Evolutionary conservation across 2,329 filamentous ascomycete genomes (phyloP).

Genomic region (Fusarium xylarioides): DNA sequence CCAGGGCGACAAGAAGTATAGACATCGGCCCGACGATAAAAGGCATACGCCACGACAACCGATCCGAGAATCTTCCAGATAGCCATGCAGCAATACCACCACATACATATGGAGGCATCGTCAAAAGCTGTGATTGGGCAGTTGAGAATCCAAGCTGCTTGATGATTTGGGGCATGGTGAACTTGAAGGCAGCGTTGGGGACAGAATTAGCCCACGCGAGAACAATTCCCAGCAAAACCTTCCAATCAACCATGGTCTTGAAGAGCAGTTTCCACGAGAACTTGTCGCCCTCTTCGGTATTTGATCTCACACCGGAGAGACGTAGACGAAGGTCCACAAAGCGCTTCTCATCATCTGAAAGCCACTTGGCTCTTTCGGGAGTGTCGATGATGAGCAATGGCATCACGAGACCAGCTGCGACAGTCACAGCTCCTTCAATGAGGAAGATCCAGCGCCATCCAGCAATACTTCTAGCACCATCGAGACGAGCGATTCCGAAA

Average conservation of each 20-base stretch:
- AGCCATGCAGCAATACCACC: conserved; percentile 43
- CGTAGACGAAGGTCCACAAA: conserved; percentile 41
- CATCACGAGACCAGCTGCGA: conserved; percentile 45
- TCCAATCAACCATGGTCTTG: conserved; percentile 52
- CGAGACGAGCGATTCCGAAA: conserved; percentile 54
- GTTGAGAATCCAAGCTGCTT: conserved; percentile 51
- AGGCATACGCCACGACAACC: conserved; percentile 50
- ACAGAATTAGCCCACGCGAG: conserved; percentile 46
- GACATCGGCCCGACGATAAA: conserved; percentile 48
- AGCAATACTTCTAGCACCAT: conserved; percentile 51
- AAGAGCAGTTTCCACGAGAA: conserved; percentile 41
- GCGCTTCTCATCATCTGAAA: conserved; percentile 50
- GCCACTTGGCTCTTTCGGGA: conserved; percentile 46
- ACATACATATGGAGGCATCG: conserved; percentile 49
- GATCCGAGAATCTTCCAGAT: conserved; percentile 46
- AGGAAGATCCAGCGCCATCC: conserved; percentile 66
- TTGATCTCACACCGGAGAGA: conserved; percentile 43
- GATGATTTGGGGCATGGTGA: conserved; percentile 50
- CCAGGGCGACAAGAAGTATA: conserved; percentile 44
- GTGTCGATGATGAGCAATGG: conserved; percentile 55
- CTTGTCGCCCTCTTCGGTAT: conserved; percentile 38
- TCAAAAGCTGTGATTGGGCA: conserved; percentile 39
- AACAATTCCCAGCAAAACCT: conserved; percentile 48
- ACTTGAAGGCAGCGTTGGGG: conserved; percentile 38
- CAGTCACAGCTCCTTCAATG: conserved; percentile 57